These are phyloP conservation scores for Crucihimalaya himalaica DNA, from an alignment of 345 rosid genomes.

Conservation along the genomic window DNA sequence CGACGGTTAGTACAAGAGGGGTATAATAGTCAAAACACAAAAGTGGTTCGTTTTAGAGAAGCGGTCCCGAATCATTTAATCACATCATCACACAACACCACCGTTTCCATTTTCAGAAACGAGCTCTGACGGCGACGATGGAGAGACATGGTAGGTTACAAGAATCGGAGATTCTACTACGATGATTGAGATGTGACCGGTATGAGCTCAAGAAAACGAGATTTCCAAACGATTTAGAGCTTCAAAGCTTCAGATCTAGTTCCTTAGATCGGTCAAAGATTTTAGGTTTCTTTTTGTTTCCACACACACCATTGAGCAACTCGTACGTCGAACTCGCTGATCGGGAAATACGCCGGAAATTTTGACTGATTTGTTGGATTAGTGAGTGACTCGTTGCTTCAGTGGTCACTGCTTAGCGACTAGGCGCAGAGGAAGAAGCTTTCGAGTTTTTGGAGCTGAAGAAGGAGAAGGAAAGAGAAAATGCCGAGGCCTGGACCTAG, in stretches of 20 bases:
- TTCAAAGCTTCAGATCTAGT: slow-evolving; percentile 25
- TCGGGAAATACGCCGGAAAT: neutral
- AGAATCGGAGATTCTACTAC: neutral
- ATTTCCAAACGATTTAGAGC: neutral
- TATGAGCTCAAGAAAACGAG: neutral
- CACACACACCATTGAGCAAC: slow-evolving; percentile 7
- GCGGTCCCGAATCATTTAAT: neutral
- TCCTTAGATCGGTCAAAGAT: slow-evolving; percentile 18
- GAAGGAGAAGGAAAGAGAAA: slow-evolving; percentile 20
- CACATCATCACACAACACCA: neutral
- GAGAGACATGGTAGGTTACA: neutral
- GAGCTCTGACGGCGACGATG: neutral
- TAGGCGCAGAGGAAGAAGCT: neutral
- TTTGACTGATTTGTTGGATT: neutral
- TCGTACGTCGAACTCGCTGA: neutral
- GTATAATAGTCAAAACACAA: slow-evolving; percentile 4
- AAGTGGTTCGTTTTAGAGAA: slow-evolving; percentile 19
- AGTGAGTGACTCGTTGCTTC: neutral
- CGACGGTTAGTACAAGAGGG: neutral
- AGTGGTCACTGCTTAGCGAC: neutral
- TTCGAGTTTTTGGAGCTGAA: neutral
- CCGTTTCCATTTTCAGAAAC: neutral
- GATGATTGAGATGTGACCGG: slow-evolving; percentile 8
- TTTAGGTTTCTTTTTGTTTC: neutral
- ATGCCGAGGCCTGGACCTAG: slow-evolving; percentile 97